These are phyloP conservation scores for Trichoderma citrinoviride DNA, from an alignment of 2,329 filamentous ascomycete genomes.

Conservation along the genomic window DNA sequence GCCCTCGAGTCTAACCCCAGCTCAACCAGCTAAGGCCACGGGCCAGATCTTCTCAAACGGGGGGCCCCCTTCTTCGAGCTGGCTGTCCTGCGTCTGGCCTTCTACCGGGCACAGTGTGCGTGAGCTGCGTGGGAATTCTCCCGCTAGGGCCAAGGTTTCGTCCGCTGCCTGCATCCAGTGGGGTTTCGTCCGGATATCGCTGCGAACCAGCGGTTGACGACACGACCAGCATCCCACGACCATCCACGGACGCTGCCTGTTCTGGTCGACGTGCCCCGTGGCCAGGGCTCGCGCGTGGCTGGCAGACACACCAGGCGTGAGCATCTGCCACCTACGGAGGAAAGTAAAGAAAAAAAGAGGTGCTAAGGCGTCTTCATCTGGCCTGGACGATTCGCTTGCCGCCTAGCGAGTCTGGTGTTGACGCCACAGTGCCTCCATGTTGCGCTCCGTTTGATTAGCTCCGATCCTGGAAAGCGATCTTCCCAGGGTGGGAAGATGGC, in stretches of 20 bases:
- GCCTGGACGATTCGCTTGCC: conserved; percentile 6
- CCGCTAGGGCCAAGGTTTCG: not conserved
- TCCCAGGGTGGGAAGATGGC: not conserved
- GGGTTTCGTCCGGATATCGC: conserved; percentile 11
- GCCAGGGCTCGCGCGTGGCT: not conserved
- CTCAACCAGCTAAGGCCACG: not conserved
- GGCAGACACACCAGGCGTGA: not conserved
- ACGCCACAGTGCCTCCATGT: conserved; percentile 7
- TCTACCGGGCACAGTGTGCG: not conserved
- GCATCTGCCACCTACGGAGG: not conserved
- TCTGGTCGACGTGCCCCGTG: not conserved
- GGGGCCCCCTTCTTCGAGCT: not conserved
- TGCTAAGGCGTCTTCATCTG: conserved; percentile 3
- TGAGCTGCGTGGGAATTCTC: not conserved
- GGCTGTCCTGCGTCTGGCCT: not conserved
- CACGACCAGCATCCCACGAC: not conserved
- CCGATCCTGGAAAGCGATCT: conserved; percentile 10
- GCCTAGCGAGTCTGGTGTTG: conserved; percentile 8
- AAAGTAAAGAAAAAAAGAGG: not conserved
- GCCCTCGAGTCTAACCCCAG: not conserved
- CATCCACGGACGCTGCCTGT: not conserved
- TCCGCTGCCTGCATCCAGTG: not conserved
- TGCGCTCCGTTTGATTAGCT: conserved; percentile 14
- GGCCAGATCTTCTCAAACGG: not conserved
- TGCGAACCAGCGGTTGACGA: not conserved